These are phyloP conservation scores for Phlyctochytrium bullatum DNA, from an alignment of 192 early-diverging fungal genomes.

Conservation along the genomic window DNA sequence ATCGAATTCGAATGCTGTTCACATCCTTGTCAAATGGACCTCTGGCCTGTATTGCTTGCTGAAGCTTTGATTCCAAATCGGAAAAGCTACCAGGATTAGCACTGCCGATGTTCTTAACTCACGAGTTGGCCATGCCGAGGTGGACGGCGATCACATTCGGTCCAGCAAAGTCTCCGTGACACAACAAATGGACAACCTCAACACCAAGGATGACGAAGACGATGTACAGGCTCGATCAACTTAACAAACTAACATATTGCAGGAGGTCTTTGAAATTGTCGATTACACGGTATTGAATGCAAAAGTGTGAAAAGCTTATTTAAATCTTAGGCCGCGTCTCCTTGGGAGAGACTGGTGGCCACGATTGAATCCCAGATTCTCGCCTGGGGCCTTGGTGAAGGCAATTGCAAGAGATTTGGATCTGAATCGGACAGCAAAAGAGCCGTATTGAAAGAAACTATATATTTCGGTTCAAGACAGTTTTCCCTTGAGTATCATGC, in stretches of 20 bases:
- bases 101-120: too few relatives aligned
- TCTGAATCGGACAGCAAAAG: too few relatives aligned
- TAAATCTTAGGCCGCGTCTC: neutral
- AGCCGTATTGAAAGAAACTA: too few relatives aligned
- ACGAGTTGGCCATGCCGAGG: too few relatives aligned
- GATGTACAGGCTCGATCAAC: too few relatives aligned
- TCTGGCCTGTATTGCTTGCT: neutral
- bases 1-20: neutral
- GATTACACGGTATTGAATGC: constrained; percentile 6
- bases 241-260: neutral
- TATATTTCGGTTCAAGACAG: neutral
- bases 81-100: too few relatives aligned
- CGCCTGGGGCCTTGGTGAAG: neutral
- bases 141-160: too few relatives aligned
- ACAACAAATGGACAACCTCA: neutral
- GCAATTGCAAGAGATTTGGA: neutral
- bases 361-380: neutral
- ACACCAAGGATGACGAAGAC: neutral
- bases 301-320: neutral
- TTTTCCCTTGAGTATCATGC: neutral
- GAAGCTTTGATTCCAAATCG: neutral
- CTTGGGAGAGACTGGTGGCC: neutral
- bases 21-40: neutral
- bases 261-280: constrained; percentile 7
- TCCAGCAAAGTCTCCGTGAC: neutral